Base-by-base conservation (phyloP, 495 filamentous ascomycete species). In the Immersiella caudata region DNA sequence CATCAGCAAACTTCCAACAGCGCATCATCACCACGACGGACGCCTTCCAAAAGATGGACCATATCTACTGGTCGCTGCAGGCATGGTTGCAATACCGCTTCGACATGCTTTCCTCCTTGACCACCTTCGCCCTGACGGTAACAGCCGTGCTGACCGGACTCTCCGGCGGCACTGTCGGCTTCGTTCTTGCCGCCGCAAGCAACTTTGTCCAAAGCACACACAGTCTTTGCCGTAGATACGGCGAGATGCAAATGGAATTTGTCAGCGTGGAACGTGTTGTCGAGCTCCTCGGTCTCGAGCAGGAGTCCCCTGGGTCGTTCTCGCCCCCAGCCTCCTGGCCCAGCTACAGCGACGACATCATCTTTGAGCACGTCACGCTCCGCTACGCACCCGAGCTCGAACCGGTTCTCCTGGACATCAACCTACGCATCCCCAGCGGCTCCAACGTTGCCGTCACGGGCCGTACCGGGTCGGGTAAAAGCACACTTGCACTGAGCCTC, bases 1-100 rank as follows among this genome's bases (percentile, higher is more conserved):
- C 89, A 6, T 87, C 93, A 70, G 76, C 82, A 16, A 87, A 88
- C 56, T 96, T 95, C 70, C 91, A 95, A 70, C 82, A 84, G 62
- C 83, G 88, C 24, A 89, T 93, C 65, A 90, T 96, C 51, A 81
- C 81, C 4, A 90, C 90, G 21, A 90, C 90, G 0, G 92, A 96
- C 75, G 85, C 85, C 2, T 96, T 96, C 76, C 92, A 94, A 75
- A 93, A 91, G 69, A 93, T 94, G 90, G 92, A 96, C 72, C 92
- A 96, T 76, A 93, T 96, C 78, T 96, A 93, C 79, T 96, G 92
- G 92, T 90, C 86, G 57, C 80, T 94, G 7, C 91, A 94, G 71
- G 84, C 86, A 26, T 96, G 92, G 92, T 81, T 96, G 8, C 87
- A 86, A 72, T 92, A 88, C 70, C 89, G 92, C 33, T 94, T 92